These are phyloP conservation scores for Aureobasidium subglaciale DNA, from an alignment of 2,329 filamentous ascomycete species.

Conservation along the genomic window DNA sequence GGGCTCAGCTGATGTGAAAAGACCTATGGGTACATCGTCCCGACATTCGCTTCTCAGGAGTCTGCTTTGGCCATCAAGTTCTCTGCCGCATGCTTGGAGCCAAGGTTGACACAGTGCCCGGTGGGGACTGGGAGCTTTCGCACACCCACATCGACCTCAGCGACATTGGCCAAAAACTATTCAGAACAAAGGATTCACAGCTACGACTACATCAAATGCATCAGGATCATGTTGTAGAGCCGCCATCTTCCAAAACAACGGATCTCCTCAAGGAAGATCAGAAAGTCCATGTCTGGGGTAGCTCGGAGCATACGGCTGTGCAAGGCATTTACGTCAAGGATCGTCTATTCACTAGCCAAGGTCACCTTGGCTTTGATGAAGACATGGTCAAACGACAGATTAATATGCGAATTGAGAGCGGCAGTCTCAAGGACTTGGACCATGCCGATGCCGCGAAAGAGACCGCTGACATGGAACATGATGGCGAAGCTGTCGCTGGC, in stretches of 20 bases:
- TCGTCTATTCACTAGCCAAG: constrained; percentile 41
- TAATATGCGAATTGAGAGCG: constrained; percentile 38
- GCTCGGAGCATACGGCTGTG: constrained; percentile 37
- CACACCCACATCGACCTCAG: constrained; percentile 38
- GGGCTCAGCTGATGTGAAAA: constrained; percentile 20
- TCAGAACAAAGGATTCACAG: constrained; percentile 28
- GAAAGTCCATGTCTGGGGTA: constrained; percentile 44
- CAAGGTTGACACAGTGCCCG: constrained; percentile 30
- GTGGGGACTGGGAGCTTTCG: constrained; percentile 41
- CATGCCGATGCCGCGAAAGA: constrained; percentile 33
- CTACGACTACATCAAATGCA: constrained; percentile 44
- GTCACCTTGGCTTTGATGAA: constrained; percentile 42
- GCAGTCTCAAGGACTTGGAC: constrained; percentile 32
- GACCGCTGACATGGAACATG: constrained; percentile 34
- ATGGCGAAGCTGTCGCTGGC: constrained; percentile 33
- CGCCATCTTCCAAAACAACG: constrained; percentile 26
- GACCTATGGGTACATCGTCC: constrained; percentile 46
- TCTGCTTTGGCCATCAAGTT: constrained; percentile 45
- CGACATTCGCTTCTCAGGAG: constrained; percentile 43
- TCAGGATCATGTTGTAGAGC: constrained; percentile 36
- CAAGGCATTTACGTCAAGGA: constrained; percentile 41
- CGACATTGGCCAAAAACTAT: constrained; percentile 35
- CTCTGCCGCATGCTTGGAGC: constrained; percentile 39
- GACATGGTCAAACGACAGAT: constrained; percentile 40
- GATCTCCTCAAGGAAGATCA: constrained; percentile 33